Conservation (phyloP, 1,284 basidiomycete species). For the Stereum hirsutum region DNA sequence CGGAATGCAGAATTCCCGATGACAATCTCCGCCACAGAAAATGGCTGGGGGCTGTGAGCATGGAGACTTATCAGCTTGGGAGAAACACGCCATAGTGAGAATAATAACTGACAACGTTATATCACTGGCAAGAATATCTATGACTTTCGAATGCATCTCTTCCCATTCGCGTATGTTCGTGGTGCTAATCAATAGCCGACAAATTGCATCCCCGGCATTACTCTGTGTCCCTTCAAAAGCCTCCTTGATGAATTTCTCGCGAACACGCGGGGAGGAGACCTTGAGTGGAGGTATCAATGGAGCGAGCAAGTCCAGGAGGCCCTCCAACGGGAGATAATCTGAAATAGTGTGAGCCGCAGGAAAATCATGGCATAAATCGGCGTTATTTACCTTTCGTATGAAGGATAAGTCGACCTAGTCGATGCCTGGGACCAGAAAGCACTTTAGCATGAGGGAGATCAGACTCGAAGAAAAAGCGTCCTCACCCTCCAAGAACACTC, state of each 20-base stretch:
- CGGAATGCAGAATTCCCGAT: constrained; percentile 25
- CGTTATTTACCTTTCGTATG: constrained; percentile 19
- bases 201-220: too few species aligned
- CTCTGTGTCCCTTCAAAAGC: constrained; percentile 40
- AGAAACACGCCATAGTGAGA: not conserved
- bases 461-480: not conserved
- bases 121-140: constrained; percentile 38
- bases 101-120: constrained; percentile 35
- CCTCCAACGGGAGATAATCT: constrained; percentile 52
- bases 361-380: not conserved
- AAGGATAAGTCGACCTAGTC: constrained; percentile 21
- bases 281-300: constrained; percentile 40
- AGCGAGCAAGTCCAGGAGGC: constrained; percentile 46
- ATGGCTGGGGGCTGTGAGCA: constrained; percentile 46
- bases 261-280: constrained; percentile 19
- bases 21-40: constrained; percentile 32
- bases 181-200: too few species aligned
- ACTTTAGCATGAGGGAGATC: not conserved
- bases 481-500: constrained; percentile 19
- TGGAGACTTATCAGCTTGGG: constrained; percentile 5
- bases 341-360: not conserved
- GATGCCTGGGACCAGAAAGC: constrained; percentile 11
- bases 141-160: constrained; percentile 33
- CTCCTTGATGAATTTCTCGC: constrained; percentile 26
- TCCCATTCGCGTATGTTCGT: constrained; percentile 47